Percentiles rank a stretch among this genome's conserved stretches.
These are phyloP conservation scores for Picea glauca DNA, from an alignment of 75 land plant species.

Conservation along the genomic window DNA sequence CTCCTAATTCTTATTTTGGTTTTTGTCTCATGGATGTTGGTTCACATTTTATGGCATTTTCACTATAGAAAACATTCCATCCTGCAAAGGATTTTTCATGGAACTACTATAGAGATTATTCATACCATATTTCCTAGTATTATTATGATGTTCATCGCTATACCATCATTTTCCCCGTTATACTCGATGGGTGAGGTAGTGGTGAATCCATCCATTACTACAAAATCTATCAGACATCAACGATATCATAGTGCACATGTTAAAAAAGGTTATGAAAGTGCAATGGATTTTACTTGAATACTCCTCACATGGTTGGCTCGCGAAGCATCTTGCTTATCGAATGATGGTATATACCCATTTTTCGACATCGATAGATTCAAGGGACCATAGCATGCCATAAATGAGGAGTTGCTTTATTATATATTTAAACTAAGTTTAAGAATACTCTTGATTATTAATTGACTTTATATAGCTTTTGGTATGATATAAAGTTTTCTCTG, in stretches of 20 bases:
- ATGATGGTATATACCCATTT: no score
- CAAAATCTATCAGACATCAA: slow-evolving; percentile 7
- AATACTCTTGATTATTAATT: no score
- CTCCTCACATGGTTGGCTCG: no score
- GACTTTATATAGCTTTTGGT: no score
- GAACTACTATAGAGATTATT: slow-evolving; percentile 1
- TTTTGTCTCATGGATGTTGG: background rate
- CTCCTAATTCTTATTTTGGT: background rate
- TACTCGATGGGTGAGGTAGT: slow-evolving; percentile 7
- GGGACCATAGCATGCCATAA: no score
- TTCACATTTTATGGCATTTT: background rate
- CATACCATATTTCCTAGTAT: background rate
- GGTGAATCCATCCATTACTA: slow-evolving; percentile 8
- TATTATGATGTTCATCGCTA: background rate
- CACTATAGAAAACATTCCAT: slow-evolving; percentile 1
- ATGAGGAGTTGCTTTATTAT: no score
- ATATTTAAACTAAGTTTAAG: no score
- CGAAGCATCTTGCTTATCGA: no score
- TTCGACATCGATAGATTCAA: no score
- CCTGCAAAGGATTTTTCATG: background rate
- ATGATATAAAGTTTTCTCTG: no score
- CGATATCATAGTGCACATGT: slow-evolving; percentile 6
- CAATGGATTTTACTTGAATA: background rate
- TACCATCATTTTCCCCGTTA: background rate
- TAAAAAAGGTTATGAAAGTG: slow-evolving; percentile 2